Evolutionary conservation across 139 green algal species (phyloP).

Genomic region (Chlorella vulgaris): DNA sequence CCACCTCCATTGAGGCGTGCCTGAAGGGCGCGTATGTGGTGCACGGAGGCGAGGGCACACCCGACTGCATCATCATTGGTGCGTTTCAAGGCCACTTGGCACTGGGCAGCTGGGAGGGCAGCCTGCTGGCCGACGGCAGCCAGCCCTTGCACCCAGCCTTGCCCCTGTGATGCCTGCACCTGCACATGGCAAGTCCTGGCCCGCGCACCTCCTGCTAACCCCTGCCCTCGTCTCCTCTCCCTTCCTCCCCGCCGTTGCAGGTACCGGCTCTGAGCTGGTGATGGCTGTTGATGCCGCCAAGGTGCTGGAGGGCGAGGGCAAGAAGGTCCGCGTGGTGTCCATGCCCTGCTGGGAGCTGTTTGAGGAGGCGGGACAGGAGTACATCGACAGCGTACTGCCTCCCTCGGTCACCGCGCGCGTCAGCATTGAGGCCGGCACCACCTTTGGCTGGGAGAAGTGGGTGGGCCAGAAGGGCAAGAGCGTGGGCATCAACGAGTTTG

Average conservation of each 20-base stretch:
- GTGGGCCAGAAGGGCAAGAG: conserved; percentile 73
- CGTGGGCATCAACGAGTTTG: conserved; percentile 94
- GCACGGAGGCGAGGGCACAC: conserved; percentile 54
- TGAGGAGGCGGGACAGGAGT: conserved; percentile 83
- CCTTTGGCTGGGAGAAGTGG: conserved; percentile 94
- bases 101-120: background rate
- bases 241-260: background rate
- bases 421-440: conserved; percentile 91
- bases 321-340: conserved; percentile 93
- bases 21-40: conserved; percentile 94
- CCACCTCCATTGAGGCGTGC: conserved; percentile 78
- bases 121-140: background rate
- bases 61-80: conserved; percentile 94
- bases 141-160: too few relatives aligned
- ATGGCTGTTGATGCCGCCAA: conserved; percentile 86
- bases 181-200: too few relatives aligned
- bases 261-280: conserved; percentile 91
- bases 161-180: too few relatives aligned
- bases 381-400: conserved; percentile 71
- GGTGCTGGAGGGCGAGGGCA: conserved; percentile 83
- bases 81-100: too few relatives aligned
- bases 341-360: conserved; percentile 98
- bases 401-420: conserved; percentile 76
- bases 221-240: background rate
- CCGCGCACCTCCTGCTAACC: too few relatives aligned